These are phyloP conservation scores for Naegleria lovaniensis DNA, from an alignment of 208 protist genomes.

Conservation along the genomic window DNA sequence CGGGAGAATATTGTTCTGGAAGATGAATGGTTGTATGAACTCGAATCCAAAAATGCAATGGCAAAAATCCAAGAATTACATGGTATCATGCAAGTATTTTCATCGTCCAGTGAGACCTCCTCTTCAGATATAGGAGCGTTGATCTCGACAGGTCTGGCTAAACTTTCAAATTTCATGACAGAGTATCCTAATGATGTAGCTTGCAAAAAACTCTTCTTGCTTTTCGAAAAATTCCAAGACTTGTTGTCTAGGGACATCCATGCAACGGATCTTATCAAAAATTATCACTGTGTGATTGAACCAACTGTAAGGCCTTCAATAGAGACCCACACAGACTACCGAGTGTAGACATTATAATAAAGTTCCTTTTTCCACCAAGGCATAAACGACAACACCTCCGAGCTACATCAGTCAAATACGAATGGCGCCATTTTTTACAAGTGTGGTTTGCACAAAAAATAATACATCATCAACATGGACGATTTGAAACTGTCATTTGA, in stretches of 20 bases:
- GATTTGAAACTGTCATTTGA: slow-evolving; percentile 13
- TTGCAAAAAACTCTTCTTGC: neutral
- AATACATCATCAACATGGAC: neutral
- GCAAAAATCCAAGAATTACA: neutral
- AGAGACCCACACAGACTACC: no score
- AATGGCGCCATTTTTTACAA: no score
- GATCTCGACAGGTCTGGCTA: no score
- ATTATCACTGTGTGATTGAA: no score
- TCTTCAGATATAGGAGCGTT: neutral
- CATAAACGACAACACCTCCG: no score
- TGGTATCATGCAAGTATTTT: neutral
- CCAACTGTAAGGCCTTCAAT: no score
- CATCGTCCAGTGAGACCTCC: neutral
- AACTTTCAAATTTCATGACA: neutral
- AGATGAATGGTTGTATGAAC: neutral
- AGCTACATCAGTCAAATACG: no score
- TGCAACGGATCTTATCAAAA: no score
- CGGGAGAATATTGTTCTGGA: neutral
- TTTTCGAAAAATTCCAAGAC: neutral
- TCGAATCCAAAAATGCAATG: neutral
- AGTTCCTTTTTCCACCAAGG: no score
- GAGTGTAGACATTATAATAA: no score
- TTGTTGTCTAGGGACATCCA: no score
- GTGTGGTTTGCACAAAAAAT: no score
- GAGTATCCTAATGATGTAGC: neutral